Evolutionary conservation across 1,284 basidiomycete species (phyloP).

Genomic region (Wallemia ichthyophaga): DNA sequence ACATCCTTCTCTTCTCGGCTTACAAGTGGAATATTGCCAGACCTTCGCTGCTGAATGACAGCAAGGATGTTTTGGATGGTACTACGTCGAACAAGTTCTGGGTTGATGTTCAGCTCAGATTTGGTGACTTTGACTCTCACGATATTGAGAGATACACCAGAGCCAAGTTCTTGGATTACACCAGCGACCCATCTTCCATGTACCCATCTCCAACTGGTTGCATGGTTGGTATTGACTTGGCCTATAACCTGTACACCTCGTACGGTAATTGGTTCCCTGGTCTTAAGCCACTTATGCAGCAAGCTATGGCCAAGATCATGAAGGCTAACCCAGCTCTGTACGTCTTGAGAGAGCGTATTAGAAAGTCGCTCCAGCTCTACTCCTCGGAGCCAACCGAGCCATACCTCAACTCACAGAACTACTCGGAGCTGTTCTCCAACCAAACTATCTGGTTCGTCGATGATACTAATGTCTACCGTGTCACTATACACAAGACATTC

Average conservation of each 20-base stretch:
- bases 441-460: slow-evolving; percentile 99
- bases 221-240: slow-evolving; percentile 91
- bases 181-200: slow-evolving; percentile 51
- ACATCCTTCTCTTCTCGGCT: slow-evolving; percentile 73
- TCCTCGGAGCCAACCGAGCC: slow-evolving; percentile 98
- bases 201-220: slow-evolving; percentile 95
- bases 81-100: slow-evolving; percentile 97
- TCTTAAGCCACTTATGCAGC: slow-evolving; percentile 86
- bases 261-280: slow-evolving; percentile 99
- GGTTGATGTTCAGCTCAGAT: slow-evolving; percentile 91
- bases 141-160: slow-evolving; percentile 35
- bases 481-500: slow-evolving; percentile 98
- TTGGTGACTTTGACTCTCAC: slow-evolving; percentile 98
- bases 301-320: slow-evolving; percentile 99
- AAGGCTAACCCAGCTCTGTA: slow-evolving; percentile 95
- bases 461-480: slow-evolving; percentile 97
- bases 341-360: slow-evolving; percentile 88
- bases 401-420: slow-evolving; percentile 55
- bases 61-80: slow-evolving; percentile 84
- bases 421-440: slow-evolving; percentile 24
- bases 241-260: slow-evolving; percentile 95
- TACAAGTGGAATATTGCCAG: slow-evolving; percentile 80
- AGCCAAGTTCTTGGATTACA: slow-evolving; percentile 4
- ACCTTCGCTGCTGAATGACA: slow-evolving; percentile 81
- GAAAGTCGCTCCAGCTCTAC: slow-evolving; percentile 92